These are phyloP conservation scores for Daldinia bambusicola DNA, from an alignment of 495 filamentous ascomycete genomes.

Conservation along the genomic window DNA sequence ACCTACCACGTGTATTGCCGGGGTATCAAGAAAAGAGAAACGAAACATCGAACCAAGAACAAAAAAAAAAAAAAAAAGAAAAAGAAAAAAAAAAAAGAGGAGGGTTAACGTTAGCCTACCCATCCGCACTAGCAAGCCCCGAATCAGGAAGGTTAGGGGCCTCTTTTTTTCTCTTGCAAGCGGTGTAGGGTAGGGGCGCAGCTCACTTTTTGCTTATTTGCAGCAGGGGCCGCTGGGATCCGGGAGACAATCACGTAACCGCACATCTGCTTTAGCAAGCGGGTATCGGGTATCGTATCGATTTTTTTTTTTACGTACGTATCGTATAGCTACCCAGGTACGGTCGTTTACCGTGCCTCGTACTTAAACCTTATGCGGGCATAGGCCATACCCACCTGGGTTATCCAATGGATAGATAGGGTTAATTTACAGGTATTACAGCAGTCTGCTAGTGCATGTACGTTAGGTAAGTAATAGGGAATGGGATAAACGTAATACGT, in stretches of 20 bases:
- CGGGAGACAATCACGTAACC: constrained; percentile 6
- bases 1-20: constrained; percentile 36
- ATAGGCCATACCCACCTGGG: not conserved
- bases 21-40: constrained; percentile 15
- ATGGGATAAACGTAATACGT: not conserved
- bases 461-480: too few species aligned
- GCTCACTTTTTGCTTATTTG: constrained; percentile 18
- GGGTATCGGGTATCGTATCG: not conserved
- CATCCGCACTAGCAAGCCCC: not conserved
- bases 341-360: too few species aligned
- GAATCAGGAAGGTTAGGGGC: constrained; percentile 1
- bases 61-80: not conserved
- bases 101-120: not conserved
- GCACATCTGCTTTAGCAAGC: not conserved
- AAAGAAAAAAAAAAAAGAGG: not conserved
- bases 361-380: too few species aligned
- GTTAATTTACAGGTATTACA: not conserved
- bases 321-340: not conserved
- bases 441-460: too few species aligned
- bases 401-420: constrained; percentile 6
- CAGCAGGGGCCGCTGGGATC: not conserved
- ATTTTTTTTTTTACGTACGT: not conserved
- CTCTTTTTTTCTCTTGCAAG: constrained; percentile 2
- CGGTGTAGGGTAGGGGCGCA: constrained; percentile 41
- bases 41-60: too few species aligned